Base-by-base conservation (phyloP, 345 rosid species). In the Murraya koenigii region DNA sequence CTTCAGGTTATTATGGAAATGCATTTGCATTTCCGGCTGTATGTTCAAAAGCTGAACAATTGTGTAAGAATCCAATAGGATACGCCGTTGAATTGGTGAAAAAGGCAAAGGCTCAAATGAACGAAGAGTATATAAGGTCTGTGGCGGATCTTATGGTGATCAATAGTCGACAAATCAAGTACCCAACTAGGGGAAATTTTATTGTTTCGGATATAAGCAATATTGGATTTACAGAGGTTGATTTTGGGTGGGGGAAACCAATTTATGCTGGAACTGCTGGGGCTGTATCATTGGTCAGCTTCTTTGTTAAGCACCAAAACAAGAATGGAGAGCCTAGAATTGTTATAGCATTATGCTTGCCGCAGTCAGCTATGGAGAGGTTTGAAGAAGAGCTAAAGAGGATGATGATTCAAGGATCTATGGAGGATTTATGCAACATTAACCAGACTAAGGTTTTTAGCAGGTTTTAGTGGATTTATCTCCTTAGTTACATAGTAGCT, bases 191-290 rank as follows among this genome's bases (percentile, higher is more conserved):
- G 23, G 58, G 76, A 39, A 47, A 52, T 7, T 74, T 68, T n/a
- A 0, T 77, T 0, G 72, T 83, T 3, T 67, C 86, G 10, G 23
- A 36, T 66, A 0, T 23, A 35, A 61, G 55, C 0, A 44, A 28
- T 8, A 13, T 17, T 7, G 81, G 73, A 6, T 20, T 69, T 4
- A 66, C 11, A n/a, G 83, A 59, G 39, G 62, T 77, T 17, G 81
- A 83, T 28, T 71, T 83, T 8, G 83, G 83, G 3, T 80, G 86
- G 83, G 86, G 85, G 1, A 74, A 59, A 26, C 77, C 79, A 1
- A 33, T 56, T 2, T 77, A 65, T n/a, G 79, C 63, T 5, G 85
- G 85, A 26, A 33, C 75, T 17, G 78, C 76, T 0, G 82, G 79
- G 15, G 60, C 75, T 32, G 20, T 62, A n/a, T 32, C 54, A 0